Base-by-base conservation (phyloP, 352 stramenopile species). In the Phytophthora crassamura region DNA sequence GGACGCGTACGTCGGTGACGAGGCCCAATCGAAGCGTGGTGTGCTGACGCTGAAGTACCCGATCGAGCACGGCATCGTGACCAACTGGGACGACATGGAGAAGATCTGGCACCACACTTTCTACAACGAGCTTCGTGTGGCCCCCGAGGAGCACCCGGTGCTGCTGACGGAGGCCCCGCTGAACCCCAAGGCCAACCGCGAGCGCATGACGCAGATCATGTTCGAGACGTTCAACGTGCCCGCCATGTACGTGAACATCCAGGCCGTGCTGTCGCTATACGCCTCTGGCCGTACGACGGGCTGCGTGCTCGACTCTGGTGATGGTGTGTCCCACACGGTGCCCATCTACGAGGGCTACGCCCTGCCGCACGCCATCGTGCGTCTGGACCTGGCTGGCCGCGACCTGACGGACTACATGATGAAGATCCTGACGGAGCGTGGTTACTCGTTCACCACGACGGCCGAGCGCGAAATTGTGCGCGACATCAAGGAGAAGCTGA, bases 41-140 rank as follows among this genome's bases (percentile, higher is more conserved):
- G 89, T 98, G 30, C 73, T 98, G 34, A 98, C 88, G 32, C 72
- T 98, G 69, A 91, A 98, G 75, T 99, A 99, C 75, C 97, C 97
- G 12, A 99, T 99, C 55, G 97, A 99, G 78, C 97, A 99, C 82
- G 98, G 97, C 59, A 99, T 99, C 65, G 97, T 99, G 32, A 99
- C 95, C 62, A 99, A 99, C 86, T 99, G 98, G 98, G 97, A 99
- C 78, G 96, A 99, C 80, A 99, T 99, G 97, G 97, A 99, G 80
- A 99, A 99, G 90, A 99, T 99, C 65, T 99, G 98, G 98, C 89
- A 99, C 79, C 97, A 99, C 91, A 99, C 97, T 64, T 99, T 99
- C 84, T 99, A 99, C 93, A 99, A 99, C 80, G 93, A 98, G 75
- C 78, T 98, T 52, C 88, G 91, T 52, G 90, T 98, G 7, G 91